Evolutionary conservation across 2,329 filamentous ascomycete genomes (phyloP), one percentile per base, ranked within the genome.

Genomic region (Aspergillus puulaauensis): DNA sequence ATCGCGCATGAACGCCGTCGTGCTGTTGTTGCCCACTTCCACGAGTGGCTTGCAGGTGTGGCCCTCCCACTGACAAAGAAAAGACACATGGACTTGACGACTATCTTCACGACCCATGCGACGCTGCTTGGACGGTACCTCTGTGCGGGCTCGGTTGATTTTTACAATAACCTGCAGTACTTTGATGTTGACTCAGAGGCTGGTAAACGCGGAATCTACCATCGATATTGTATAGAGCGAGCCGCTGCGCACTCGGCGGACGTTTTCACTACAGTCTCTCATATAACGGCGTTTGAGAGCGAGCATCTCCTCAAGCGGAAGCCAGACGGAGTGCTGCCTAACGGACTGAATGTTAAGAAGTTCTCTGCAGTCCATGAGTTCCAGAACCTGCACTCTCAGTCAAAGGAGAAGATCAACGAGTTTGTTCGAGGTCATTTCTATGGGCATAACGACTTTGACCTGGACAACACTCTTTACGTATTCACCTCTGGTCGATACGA

Each of bases 321-420:
- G 79, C 95, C 95, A 1, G 95, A 99, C 68, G 95, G 95, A 43
- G 95, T 99, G 6, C 77, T 98, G 65, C 95, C 95, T 66, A 99
- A 99, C 70, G 95, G 95, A 63, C 83, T 99, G 70, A 99, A 99
- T 70, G 95, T 99, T 61, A 97, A 93, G 77, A 98, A 98, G 76
- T 98, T 98, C 80, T 93, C 93, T 8, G 95, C 95, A 6, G 93
- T 97, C 69, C 95, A 99, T 81, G 95, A 99, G 77, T 98, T 98
- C 80, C 95, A 99, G 76, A 99, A 99, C 73, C 78, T 99, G 71
- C 95, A 98, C 77, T 92, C 96, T 70, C 90, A 95, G 74, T 89
- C 92, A 70, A 98, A 98, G 80, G 90, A 96, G 77, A 96, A 96
- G 82, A 98, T 99, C 68, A 91, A 96, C 71, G 95, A 98, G 75